These are phyloP conservation scores for Geotrichum cucujoidarum DNA, from an alignment of 1,139 yeast species.

Conservation along the genomic window DNA sequence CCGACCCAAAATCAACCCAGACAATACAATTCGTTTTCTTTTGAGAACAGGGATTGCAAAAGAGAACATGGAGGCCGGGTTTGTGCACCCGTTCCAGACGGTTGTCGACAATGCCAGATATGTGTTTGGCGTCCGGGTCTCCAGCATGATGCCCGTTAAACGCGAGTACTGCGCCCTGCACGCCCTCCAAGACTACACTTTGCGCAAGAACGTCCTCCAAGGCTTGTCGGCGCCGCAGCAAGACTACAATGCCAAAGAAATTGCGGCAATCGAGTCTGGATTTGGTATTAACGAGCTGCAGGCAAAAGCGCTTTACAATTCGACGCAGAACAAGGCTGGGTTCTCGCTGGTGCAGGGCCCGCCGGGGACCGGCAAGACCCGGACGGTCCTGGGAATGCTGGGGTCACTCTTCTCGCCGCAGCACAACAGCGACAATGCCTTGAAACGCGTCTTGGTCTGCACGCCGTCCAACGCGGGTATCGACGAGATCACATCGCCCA, in stretches of 20 bases:
- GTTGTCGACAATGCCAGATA: too few relatives aligned
- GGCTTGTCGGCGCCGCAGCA: constrained; percentile 54
- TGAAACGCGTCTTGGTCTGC: constrained; percentile 72
- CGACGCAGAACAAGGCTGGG: constrained; percentile 63
- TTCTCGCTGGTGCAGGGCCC: constrained; percentile 95
- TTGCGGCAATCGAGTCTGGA: constrained; percentile 39
- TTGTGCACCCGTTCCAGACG: too few relatives aligned
- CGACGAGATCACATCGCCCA: constrained; percentile 87
- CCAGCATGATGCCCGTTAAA: constrained; percentile 89
- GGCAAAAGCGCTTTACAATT: constrained; percentile 79
- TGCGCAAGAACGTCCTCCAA: constrained; percentile 55
- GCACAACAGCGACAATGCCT: constrained; percentile 30
- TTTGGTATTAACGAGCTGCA: constrained; percentile 80
- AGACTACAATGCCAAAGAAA: constrained; percentile 35
- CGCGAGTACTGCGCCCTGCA: constrained; percentile 83
- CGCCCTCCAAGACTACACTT: constrained; percentile 77
- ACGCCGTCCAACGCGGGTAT: constrained; percentile 99
- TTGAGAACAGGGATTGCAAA: too few relatives aligned
- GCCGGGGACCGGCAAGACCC: constrained; percentile 98
- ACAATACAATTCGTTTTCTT: too few relatives aligned
- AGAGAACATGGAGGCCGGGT: too few relatives aligned
- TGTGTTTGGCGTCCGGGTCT: too few relatives aligned
- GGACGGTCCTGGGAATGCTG: constrained; percentile 86
- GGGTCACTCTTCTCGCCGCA: constrained; percentile 75
- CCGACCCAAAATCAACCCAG: too few relatives aligned